Percentiles rank a stretch among this genome's conserved stretches.
Evolutionary conservation across 129 eudicot genomes (phyloP).

Genomic region (Flaveria ramosissima): DNA sequence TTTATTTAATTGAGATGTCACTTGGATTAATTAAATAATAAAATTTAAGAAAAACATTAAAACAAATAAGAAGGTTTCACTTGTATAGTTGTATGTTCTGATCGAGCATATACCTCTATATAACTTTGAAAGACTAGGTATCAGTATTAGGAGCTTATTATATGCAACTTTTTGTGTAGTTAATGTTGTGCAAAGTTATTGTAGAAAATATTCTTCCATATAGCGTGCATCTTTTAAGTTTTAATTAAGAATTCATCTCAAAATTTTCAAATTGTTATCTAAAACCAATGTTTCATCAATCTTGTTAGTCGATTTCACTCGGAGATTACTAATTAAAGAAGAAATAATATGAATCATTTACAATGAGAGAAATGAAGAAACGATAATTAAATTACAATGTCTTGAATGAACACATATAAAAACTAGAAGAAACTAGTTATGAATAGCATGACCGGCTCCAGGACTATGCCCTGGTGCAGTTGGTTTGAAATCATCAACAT

Average conservation of each 20-base stretch:
- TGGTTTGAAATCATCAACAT: slow-evolving; percentile 49
- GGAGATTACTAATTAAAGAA: no score
- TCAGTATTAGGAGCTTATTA: background rate
- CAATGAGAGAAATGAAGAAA: background rate
- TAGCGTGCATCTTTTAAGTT: background rate
- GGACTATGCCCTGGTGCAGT: slow-evolving; percentile 75
- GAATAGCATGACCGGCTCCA: slow-evolving; percentile 57
- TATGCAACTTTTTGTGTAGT: background rate
- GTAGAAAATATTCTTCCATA: background rate
- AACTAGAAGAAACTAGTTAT: slow-evolving; percentile 31
- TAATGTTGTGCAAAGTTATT: background rate
- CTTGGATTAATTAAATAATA: background rate
- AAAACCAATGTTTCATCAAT: background rate
- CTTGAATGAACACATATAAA: background rate
- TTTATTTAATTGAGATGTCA: background rate
- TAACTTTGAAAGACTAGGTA: no score
- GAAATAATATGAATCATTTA: background rate
- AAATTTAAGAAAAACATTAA: background rate
- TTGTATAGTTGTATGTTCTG: background rate
- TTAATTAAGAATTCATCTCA: background rate
- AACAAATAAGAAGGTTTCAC: background rate
- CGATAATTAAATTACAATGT: slow-evolving; percentile 17
- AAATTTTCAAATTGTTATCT: background rate
- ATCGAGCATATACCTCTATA: background rate
- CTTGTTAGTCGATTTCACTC: background rate